phyloP scores from a whole-genome alignment of 2,329 filamentous ascomycete genomes.

The Didymella lethalis region DNA sequence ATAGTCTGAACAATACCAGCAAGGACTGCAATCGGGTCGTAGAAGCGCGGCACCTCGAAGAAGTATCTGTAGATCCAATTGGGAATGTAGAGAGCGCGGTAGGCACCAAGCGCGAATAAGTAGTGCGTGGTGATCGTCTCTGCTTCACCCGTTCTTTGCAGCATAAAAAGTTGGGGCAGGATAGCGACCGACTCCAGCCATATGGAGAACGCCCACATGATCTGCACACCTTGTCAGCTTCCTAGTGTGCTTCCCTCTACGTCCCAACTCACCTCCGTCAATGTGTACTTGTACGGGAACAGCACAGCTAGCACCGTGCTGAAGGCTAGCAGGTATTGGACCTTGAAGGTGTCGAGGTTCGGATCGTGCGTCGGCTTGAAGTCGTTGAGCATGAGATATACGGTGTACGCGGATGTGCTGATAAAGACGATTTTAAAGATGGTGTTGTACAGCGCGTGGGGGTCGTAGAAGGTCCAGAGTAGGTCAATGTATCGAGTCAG shows the following conservation, averaged over 20 bases:
- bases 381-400: constrained; percentile 97
- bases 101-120: constrained; percentile 88
- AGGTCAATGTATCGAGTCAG: constrained; percentile 90
- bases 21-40: constrained; percentile 85
- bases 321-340: constrained; percentile 89
- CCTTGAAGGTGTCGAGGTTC: constrained; percentile 95
- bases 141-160: constrained; percentile 95
- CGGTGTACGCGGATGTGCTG: constrained; percentile 85
- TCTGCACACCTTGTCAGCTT: constrained; percentile 59
- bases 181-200: constrained; percentile 98
- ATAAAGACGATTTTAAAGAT: constrained; percentile 97
- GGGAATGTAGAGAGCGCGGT: constrained; percentile 94
- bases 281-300: constrained; percentile 83
- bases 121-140: constrained; percentile 99
- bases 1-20: constrained; percentile 93
- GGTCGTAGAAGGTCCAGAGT: constrained; percentile 81
- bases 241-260: background rate
- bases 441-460: constrained; percentile 79
- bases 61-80: constrained; percentile 97
- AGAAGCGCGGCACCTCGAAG: constrained; percentile 70
- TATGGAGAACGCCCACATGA: constrained; percentile 97
- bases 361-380: constrained; percentile 98
- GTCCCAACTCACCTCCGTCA: constrained; percentile 64
- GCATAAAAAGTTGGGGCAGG: constrained; percentile 95
- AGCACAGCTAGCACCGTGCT: constrained; percentile 80